Conservation (phyloP, 768 basidiomycete species). For the Leccinum broughii region DNA sequence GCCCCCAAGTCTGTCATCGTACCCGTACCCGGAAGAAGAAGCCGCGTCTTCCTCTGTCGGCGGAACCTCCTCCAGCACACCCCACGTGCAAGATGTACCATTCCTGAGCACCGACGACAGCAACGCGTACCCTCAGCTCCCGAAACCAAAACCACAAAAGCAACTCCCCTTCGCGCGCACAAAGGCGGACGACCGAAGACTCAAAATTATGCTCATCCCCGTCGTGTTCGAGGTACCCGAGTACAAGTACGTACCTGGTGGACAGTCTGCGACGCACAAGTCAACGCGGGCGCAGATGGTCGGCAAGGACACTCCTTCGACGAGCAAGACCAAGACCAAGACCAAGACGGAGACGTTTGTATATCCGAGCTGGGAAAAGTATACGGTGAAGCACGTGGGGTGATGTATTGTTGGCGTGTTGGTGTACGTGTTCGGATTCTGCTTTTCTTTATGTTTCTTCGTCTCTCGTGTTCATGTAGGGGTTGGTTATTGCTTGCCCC, state of each 20-base stretch:
- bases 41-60: constrained; percentile 32
- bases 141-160: constrained; percentile 44
- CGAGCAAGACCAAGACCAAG: constrained; percentile 34
- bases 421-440: not conserved
- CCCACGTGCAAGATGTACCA: constrained; percentile 3
- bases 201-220: constrained; percentile 53
- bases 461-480: not conserved
- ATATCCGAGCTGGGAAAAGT: constrained; percentile 69
- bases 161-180: constrained; percentile 55
- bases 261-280: constrained; percentile 29
- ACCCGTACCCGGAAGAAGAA: constrained; percentile 16
- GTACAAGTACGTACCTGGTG: constrained; percentile 18
- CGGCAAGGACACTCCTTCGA: not conserved
- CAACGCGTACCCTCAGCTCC: constrained; percentile 33
- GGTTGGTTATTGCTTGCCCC: not conserved
- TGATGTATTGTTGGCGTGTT: constrained; percentile 1
- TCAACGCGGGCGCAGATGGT: constrained; percentile 24
- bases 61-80: constrained; percentile 17
- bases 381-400: constrained; percentile 47
- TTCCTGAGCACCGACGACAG: constrained; percentile 22
- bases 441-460: not conserved
- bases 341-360: constrained; percentile 45
- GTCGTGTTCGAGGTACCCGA: constrained; percentile 40
- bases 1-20: constrained; percentile 1
- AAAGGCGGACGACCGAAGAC: constrained; percentile 49